Percentiles rank a stretch among this genome's conserved stretches.
phyloP scores from a whole-genome alignment of 257 asterid species.

The Eucommia ulmoides region DNA sequence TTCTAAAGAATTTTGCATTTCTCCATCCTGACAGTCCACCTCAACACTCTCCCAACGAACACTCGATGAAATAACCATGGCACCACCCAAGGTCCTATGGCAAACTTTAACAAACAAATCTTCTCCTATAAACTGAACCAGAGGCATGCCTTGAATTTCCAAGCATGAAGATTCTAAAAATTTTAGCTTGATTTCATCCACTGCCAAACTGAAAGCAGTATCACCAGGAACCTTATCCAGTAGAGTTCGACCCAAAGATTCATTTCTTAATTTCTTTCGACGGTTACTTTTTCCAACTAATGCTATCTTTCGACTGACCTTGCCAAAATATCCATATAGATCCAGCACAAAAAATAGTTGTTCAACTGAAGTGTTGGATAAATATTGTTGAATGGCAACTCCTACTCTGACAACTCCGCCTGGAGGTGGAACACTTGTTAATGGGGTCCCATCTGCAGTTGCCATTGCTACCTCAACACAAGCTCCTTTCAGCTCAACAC shows the following conservation, averaged over 20 bases:
- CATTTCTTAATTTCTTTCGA: constrained; percentile 26
- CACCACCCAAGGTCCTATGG: constrained; percentile 93
- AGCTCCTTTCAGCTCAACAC: constrained; percentile 68
- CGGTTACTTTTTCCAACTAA: constrained; percentile 41
- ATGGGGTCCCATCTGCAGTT: constrained; percentile 92
- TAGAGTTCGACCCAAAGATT: constrained; percentile 32
- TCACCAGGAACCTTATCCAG: constrained; percentile 75
- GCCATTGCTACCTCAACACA: constrained; percentile 90
- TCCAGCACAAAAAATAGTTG: constrained; percentile 83
- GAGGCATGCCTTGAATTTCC: constrained; percentile 41
- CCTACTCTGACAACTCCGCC: constrained; percentile 91
- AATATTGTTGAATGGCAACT: constrained; percentile 71
- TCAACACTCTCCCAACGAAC: constrained; percentile 74
- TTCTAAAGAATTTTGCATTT: constrained; percentile 24
- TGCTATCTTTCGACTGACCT: constrained; percentile 65
- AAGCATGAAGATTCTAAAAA: constrained; percentile 62
- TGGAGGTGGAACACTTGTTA: constrained; percentile 76
- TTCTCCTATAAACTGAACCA: constrained; percentile 72
- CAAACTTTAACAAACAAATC: constrained; percentile 55
- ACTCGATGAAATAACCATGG: constrained; percentile 75
- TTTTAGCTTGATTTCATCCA: constrained; percentile 60
- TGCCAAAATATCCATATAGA: constrained; percentile 65
- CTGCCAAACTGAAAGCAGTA: constrained; percentile 56
- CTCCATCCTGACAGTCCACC: constrained; percentile 66
- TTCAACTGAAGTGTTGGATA: constrained; percentile 82